phyloP scores from a whole-genome alignment of 352 stramenopile species.

The Phytopythium delawarense region DNA sequence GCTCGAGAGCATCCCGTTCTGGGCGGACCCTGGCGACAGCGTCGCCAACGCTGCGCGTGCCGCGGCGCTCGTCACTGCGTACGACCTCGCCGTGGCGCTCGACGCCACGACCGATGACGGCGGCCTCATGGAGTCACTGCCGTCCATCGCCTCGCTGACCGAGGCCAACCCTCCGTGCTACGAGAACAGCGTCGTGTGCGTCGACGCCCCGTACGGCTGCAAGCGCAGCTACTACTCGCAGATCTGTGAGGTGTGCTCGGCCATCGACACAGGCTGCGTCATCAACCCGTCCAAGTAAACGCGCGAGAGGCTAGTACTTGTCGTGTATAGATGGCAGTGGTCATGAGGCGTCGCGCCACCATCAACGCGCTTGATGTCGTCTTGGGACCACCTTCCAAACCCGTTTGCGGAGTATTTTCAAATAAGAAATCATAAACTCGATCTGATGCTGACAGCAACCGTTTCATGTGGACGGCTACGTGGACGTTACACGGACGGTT shows the following conservation, averaged over 20 bases:
- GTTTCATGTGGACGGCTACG: not conserved
- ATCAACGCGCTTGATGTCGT: too few species aligned
- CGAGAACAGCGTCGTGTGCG: conserved; percentile 48
- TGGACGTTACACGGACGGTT: too few species aligned
- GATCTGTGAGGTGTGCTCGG: conserved; percentile 52
- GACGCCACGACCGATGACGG: conserved; percentile 31
- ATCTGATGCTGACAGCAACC: not conserved
- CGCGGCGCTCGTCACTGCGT: conserved; percentile 39
- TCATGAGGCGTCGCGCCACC: not conserved
- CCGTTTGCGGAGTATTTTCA: not conserved
- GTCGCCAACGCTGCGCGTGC: conserved; percentile 42
- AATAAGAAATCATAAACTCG: not conserved
- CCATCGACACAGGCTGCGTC: conserved; percentile 26
- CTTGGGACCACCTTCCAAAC: too few species aligned
- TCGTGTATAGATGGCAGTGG: not conserved
- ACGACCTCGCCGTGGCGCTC: conserved; percentile 26
- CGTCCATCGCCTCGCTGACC: conserved; percentile 29
- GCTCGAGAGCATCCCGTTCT: conserved; percentile 56
- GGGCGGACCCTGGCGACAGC: conserved; percentile 40
- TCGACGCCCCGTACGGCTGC: conserved; percentile 41
- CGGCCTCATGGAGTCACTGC: conserved; percentile 42
- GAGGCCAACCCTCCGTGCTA: conserved; percentile 54
- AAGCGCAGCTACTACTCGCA: conserved; percentile 47
- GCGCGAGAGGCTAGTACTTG: conserved; percentile 1
- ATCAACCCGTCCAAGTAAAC: conserved; percentile 12